Evolutionary conservation across 2,329 filamentous ascomycete species (phyloP), one percentile per base, ranked within the genome.

Genomic region (Calonectria henricotiae): DNA sequence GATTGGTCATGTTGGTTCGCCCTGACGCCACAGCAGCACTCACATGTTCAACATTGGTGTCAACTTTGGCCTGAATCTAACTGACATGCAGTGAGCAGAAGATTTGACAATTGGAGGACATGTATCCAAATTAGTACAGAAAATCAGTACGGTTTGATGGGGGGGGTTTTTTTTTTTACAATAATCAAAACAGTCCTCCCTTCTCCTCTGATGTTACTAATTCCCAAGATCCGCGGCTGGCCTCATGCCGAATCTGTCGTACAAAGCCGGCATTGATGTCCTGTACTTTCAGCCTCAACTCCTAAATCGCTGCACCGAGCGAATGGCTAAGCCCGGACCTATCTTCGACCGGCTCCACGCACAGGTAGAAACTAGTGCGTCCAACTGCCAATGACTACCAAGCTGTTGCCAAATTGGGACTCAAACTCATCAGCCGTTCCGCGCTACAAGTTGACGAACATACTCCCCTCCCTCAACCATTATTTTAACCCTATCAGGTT

Each of bases 11-110:
- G 51, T 51, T 30, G 37, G 41, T 27, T 35, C 30, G 30, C 32
- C 51, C 13, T 37, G 51, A 12, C 63, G 63, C 64, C 64, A 66
- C 64, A 66, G 35, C 43, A 41, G 51, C 39, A 37, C 41, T 32
- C 43, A 32, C 20, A 60, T 37, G 32, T 39, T 58, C 51, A 15
- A 20, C 13, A 3, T 39, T 58, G 51, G 32, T 35, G 51, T 37
- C 47, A 32, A 17, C 47, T 37, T 11, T 37, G 12, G 5, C 6
- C 35, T 1, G 32, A n/a, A 20, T 58, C 20, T 39, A 20, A 23
- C 37, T 20, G 51, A 39, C 32, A 39, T 55, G 51, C 12, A 15
- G n/a, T 12, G 25, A 23, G 6, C 12, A 13, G 30, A 23, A 37
- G 23, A 5, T 30, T 51, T 11, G 17, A 15, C 32, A 13, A 20